Evolutionary conservation across 345 rosid genomes (phyloP).

Genomic region (Eucalyptus pauciflora): DNA sequence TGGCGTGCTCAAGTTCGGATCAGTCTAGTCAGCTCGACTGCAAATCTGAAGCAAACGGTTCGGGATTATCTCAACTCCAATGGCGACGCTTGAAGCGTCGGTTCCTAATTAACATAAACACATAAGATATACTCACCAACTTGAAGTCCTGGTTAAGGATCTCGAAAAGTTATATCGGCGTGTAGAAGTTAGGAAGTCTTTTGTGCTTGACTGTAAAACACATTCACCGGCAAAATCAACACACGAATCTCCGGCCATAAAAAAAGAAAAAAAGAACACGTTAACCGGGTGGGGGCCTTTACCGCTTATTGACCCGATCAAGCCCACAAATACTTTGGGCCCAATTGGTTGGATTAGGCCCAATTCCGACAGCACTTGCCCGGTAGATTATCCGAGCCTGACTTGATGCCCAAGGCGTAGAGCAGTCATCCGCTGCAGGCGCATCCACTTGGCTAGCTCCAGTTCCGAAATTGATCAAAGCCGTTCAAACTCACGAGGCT

Average conservation of each 20-base stretch:
- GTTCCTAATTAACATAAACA: neutral
- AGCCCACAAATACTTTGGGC: neutral
- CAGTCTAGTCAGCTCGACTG: neutral
- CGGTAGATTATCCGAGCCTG: neutral
- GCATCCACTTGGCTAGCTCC: neutral
- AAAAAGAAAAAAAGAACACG: fast-evolving
- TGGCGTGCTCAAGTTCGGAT: neutral
- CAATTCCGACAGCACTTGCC: neutral
- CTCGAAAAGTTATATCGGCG: neutral
- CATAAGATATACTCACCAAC: neutral
- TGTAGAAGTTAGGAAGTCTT: neutral
- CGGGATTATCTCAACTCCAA: neutral
- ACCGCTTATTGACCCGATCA: neutral
- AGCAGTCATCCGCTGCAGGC: neutral
- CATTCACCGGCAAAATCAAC: neutral
- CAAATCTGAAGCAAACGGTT: neutral
- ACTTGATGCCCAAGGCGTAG: neutral
- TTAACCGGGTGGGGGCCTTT: neutral
- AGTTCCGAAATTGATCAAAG: neutral
- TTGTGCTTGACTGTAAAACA: neutral
- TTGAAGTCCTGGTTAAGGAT: neutral
- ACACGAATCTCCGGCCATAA: neutral
- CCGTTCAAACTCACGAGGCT: neutral
- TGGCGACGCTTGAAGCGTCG: neutral
- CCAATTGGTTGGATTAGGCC: neutral